phyloP scores from a whole-genome alignment of 2,329 filamentous ascomycete species.

The Chaetomiaceae sp. region DNA sequence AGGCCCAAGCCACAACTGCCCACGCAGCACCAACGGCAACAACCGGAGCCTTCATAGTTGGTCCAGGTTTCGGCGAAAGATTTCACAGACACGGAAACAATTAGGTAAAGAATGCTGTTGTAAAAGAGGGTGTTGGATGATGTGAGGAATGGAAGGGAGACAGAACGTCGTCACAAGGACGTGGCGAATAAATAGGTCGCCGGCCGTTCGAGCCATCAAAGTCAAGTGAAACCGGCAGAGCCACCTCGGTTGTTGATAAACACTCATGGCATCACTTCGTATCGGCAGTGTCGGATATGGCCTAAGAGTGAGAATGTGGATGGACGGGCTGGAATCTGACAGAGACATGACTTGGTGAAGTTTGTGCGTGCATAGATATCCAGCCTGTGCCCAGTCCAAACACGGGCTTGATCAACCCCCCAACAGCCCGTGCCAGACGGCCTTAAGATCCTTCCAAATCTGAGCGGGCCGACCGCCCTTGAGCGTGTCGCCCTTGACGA shows the following conservation, averaged over 20 bases:
- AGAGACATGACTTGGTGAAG: not conserved
- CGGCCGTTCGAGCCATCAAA: too few relatives aligned
- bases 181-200: too few relatives aligned
- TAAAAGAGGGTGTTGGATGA: not conserved
- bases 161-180: not conserved
- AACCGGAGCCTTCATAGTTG: conserved; percentile 21
- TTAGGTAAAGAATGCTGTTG: not conserved
- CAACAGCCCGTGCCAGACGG: not conserved
- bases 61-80: not conserved
- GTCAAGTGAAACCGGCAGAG: not conserved
- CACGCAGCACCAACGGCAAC: conserved; percentile 15
- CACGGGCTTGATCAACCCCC: not conserved
- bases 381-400: not conserved
- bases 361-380: not conserved
- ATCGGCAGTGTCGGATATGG: too few relatives aligned
- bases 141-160: not conserved
- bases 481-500: not conserved
- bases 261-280: not conserved
- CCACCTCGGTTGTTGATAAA: not conserved
- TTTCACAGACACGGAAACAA: not conserved
- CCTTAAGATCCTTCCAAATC: not conserved
- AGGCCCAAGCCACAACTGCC: conserved; percentile 8
- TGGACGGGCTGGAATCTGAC: not conserved
- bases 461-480: not conserved
- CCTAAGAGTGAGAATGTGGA: too few relatives aligned